Evolutionary conservation across 164 flowering plant species (phyloP).

Genomic region (Warburgia ugandensis): DNA sequence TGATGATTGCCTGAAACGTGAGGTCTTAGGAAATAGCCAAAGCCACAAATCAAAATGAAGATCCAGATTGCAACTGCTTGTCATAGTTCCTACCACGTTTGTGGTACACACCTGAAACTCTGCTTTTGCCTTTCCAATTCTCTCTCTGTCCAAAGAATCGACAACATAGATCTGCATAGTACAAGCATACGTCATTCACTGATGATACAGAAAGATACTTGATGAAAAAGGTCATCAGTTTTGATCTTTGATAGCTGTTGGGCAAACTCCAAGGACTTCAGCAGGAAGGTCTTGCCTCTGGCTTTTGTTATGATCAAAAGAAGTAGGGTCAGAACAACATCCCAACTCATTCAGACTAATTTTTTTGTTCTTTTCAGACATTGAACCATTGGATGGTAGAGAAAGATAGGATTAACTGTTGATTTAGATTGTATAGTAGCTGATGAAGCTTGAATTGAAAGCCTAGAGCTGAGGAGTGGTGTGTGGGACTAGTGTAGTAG

Average conservation of each 20-base stretch:
- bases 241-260: no score
- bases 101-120: slow-evolving; percentile 97
- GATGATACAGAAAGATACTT: background rate
- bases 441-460: background rate
- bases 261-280: no score
- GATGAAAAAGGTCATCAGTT: no score
- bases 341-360: no score
- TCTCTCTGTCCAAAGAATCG: slow-evolving; percentile 95
- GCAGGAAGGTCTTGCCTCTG: no score
- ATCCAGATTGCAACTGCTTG: background rate
- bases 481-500: background rate
- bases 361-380: no score
- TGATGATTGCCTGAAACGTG: slow-evolving; percentile 73
- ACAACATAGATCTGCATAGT: slow-evolving; percentile 90
- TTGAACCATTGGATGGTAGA: no score
- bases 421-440: background rate
- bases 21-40: background rate
- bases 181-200: background rate
- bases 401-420: no score
- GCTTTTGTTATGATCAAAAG: no score
- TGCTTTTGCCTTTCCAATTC: slow-evolving; percentile 81
- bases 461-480: background rate
- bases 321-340: no score
- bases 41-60: background rate
- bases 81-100: no score